Evolutionary conservation across 148 eudicot species (phyloP).

Genomic region (Suaeda aralocaspica): DNA sequence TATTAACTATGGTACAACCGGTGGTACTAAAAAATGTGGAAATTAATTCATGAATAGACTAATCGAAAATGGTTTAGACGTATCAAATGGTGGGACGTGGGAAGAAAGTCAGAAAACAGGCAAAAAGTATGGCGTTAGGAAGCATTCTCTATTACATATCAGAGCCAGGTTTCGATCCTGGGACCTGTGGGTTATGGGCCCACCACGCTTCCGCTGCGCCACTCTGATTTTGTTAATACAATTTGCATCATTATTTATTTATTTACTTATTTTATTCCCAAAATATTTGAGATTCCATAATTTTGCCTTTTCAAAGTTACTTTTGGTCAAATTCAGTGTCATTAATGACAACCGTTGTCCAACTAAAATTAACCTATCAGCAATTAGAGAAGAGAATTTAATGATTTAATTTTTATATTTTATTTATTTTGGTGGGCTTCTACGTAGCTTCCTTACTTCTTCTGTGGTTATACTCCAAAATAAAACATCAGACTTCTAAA

Average conservation of each 20-base stretch:
- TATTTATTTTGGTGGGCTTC: not conserved
- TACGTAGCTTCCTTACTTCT: conserved; percentile 9
- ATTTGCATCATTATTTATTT: not conserved
- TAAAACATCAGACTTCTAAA: too few species aligned
- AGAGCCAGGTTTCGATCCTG: conserved; percentile 22
- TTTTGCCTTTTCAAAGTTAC: too few species aligned
- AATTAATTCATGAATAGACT: too few species aligned
- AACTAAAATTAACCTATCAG: conserved; percentile 16
- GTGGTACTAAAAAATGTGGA: too few species aligned
- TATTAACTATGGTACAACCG: too few species aligned
- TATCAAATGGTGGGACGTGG: too few species aligned
- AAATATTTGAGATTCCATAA: too few species aligned
- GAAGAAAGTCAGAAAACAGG: too few species aligned
- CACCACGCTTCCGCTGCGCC: conserved; percentile 22
- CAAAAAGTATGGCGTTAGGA: not conserved
- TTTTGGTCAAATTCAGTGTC: too few species aligned
- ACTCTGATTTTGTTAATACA: conserved; percentile 7
- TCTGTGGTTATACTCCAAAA: too few species aligned
- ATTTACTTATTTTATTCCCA: too few species aligned
- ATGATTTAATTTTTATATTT: not conserved
- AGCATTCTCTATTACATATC: conserved; percentile 1
- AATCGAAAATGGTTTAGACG: too few species aligned
- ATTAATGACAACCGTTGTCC: conserved; percentile 15
- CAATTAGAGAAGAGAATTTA: not conserved
- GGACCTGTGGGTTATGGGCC: conserved; percentile 22